Conservation (phyloP, 345 rosid species). For the Eutrema yunnanense region DNA sequence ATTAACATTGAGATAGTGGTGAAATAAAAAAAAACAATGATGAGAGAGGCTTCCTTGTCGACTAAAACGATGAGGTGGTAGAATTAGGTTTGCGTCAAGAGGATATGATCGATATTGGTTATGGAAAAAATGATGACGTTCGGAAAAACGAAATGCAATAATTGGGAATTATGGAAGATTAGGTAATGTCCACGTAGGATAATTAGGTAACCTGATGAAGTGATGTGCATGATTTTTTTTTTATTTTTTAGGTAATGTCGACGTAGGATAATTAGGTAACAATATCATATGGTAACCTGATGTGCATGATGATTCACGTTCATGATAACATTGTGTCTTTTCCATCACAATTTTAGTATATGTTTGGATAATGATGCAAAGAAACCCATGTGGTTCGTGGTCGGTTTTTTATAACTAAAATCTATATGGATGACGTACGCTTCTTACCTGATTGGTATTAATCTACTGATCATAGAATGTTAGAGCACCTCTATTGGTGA, state of each 20-base stretch:
- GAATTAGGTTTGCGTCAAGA: neutral
- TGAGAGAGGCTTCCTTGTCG: neutral
- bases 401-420: too few species aligned
- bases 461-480: too few species aligned
- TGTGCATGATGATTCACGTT: slow-evolving; percentile 20
- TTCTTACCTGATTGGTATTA: too few species aligned
- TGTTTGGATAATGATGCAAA: slow-evolving; percentile 14
- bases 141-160: neutral
- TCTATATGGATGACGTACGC: too few species aligned
- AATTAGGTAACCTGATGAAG: slow-evolving; percentile 5
- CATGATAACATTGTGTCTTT: neutral
- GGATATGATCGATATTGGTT: neutral
- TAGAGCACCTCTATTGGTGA: too few species aligned
- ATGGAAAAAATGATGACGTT: slow-evolving; percentile 7
- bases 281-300: neutral
- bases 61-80: neutral
- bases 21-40: neutral
- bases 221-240: neutral
- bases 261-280: slow-evolving; percentile 21
- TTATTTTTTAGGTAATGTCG: neutral
- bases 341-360: neutral
- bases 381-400: neutral
- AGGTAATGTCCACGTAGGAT: slow-evolving; percentile 18
- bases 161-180: slow-evolving; percentile 10
- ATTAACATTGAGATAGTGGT: neutral